These are phyloP conservation scores for Fonsecaea erecta DNA, from an alignment of 2,329 filamentous ascomycete genomes.

Conservation along the genomic window DNA sequence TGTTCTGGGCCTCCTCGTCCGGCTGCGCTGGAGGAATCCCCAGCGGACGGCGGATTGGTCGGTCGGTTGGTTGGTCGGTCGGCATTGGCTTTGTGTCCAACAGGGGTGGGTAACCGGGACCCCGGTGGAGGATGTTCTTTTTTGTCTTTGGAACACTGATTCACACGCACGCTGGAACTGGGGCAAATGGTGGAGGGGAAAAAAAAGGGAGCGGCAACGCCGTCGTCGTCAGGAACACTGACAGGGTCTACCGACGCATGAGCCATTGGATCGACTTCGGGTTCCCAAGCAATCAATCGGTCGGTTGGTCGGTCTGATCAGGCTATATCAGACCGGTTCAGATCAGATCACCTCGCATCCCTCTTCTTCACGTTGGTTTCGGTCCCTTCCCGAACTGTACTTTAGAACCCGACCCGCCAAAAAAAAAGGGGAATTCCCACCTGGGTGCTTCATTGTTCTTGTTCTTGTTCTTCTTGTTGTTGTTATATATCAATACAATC, in stretches of 20 bases:
- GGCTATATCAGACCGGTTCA: too few species aligned
- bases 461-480: too few species aligned
- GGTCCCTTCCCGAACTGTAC: too few species aligned
- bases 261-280: not conserved
- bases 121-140: not conserved
- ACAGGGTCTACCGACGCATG: not conserved
- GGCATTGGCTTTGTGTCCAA: not conserved
- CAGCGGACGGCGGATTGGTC: too few species aligned
- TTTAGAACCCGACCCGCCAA: too few species aligned
- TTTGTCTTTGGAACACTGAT: not conserved
- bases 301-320: too few species aligned
- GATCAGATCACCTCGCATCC: too few species aligned
- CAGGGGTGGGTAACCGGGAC: not conserved
- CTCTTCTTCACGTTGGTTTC: too few species aligned
- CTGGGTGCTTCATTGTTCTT: too few species aligned
- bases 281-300: too few species aligned
- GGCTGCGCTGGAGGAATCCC: not conserved
- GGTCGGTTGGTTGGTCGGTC: not conserved
- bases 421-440: too few species aligned
- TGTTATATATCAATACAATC: too few species aligned
- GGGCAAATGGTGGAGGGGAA: not conserved
- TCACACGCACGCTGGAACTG: not conserved
- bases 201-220: not conserved
- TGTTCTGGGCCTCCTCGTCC: not conserved
- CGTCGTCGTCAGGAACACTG: not conserved